Evolutionary conservation across 495 filamentous ascomycete genomes (phyloP).

Genomic region (Penicillium maclennaniae): DNA sequence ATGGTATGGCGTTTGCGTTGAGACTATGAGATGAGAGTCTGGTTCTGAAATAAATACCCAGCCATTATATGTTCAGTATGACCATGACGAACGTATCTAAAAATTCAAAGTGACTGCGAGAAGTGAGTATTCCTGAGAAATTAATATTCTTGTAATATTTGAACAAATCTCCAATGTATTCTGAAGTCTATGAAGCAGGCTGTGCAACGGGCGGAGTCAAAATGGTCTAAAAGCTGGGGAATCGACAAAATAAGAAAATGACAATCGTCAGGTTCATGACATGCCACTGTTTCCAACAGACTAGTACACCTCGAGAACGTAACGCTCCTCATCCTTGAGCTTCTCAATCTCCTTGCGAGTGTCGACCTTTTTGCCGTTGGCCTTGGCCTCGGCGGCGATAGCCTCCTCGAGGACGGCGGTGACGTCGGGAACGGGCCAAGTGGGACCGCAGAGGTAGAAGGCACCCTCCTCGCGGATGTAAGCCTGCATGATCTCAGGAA

Average conservation of each 20-base stretch:
- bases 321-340: slow-evolving; percentile 89
- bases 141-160: background rate
- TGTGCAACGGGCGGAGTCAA: slow-evolving; percentile 16
- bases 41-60: slow-evolving; percentile 9
- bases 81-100: background rate
- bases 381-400: slow-evolving; percentile 71
- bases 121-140: too few relatives aligned
- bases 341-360: slow-evolving; percentile 90
- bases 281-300: slow-evolving; percentile 8
- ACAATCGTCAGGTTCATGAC: slow-evolving; percentile 20
- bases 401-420: slow-evolving; percentile 92
- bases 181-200: slow-evolving; percentile 13
- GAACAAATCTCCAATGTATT: slow-evolving; percentile 12
- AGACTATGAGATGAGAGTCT: background rate
- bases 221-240: slow-evolving; percentile 20
- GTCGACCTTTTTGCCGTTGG: slow-evolving; percentile 72
- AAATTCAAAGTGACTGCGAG: background rate
- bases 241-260: slow-evolving; percentile 23
- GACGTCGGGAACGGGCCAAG: slow-evolving; percentile 99
- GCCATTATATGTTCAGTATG: background rate
- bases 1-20: slow-evolving; percentile 6
- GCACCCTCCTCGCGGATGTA: slow-evolving; percentile 84
- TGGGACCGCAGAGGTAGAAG: slow-evolving; percentile 96
- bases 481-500: slow-evolving; percentile 81
- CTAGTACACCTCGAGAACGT: slow-evolving; percentile 95